Conservation (phyloP, 768 basidiomycete species). For the Strobilomyces echinocephalus region DNA sequence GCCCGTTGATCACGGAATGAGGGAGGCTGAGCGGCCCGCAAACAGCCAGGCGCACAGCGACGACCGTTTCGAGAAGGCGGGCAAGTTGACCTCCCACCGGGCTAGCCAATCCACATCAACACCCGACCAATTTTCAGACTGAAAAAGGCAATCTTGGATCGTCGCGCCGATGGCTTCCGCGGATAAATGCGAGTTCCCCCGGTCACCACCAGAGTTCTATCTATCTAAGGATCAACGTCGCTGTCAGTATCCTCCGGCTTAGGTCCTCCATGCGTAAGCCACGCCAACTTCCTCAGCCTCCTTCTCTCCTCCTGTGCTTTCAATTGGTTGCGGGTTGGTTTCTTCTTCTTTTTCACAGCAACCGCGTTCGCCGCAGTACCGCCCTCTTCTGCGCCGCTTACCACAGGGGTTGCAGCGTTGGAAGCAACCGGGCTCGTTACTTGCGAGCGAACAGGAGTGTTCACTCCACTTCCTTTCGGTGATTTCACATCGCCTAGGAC, state of each 20-base stretch:
- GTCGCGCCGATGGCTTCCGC: slow-evolving; percentile 25
- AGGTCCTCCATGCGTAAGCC: slow-evolving; percentile 79
- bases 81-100: not conserved
- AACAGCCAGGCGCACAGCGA: slow-evolving; percentile 13
- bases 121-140: slow-evolving; percentile 7
- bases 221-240: slow-evolving; percentile 34
- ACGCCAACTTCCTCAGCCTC: slow-evolving; percentile 70
- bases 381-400: slow-evolving; percentile 69
- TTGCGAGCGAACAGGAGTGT: slow-evolving; percentile 68
- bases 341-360: slow-evolving; percentile 77
- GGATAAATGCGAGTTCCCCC: slow-evolving; percentile 20
- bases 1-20: slow-evolving; percentile 16
- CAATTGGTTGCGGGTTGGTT: slow-evolving; percentile 80
- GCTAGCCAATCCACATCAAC: not conserved
- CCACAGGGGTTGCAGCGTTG: slow-evolving; percentile 67
- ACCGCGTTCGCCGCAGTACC: slow-evolving; percentile 34
- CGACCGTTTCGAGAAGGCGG: slow-evolving; percentile 13
- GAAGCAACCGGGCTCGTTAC: slow-evolving; percentile 69
- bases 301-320: slow-evolving; percentile 88
- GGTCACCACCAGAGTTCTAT: slow-evolving; percentile 11
- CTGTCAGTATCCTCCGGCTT: slow-evolving; percentile 82
- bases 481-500: slow-evolving; percentile 68
- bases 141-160: slow-evolving; percentile 31
- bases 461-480: slow-evolving; percentile 63
- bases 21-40: slow-evolving; percentile 15